A percentile compares a stretch with the other conserved stretches of the same genome.
Evolutionary conservation across 768 basidiomycete species (phyloP).

Genomic region (Mycena haematopus): DNA sequence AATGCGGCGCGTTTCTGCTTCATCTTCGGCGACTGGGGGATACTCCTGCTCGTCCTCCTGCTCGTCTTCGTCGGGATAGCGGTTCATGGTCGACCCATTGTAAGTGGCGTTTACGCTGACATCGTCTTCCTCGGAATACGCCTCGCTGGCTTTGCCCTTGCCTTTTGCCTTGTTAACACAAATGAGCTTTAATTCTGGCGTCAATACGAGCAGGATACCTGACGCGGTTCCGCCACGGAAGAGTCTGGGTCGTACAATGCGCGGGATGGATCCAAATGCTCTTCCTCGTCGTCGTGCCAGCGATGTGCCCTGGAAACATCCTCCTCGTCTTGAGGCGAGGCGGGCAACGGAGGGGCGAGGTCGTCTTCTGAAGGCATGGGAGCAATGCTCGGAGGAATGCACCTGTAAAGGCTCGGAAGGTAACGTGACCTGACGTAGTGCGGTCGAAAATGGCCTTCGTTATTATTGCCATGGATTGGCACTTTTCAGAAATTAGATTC

Average conservation of each 20-base stretch:
- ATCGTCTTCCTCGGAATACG: conserved; percentile 18
- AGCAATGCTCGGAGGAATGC: background rate
- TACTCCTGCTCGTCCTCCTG: conserved; percentile 47
- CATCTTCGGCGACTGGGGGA: conserved; percentile 72
- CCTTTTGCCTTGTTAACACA: conserved; percentile 13
- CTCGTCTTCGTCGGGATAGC: background rate
- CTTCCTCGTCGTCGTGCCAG: conserved; percentile 43
- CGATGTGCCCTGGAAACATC: conserved; percentile 47
- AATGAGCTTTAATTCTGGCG: background rate
- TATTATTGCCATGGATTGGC: too few relatives aligned
- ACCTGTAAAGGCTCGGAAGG: too few relatives aligned
- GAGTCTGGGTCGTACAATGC: too few relatives aligned
- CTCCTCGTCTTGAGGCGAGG: conserved; percentile 51
- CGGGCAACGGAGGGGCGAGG: conserved; percentile 12
- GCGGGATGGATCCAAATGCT: conserved; percentile 30
- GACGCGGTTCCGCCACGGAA: too few relatives aligned
- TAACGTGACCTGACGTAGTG: conserved; percentile 1
- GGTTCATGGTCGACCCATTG: background rate
- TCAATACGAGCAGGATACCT: background rate
- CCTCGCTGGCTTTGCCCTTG: conserved; percentile 30
- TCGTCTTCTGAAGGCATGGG: background rate
- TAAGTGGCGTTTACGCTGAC: background rate
- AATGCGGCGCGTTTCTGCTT: conserved; percentile 69
- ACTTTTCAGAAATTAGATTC: too few relatives aligned
- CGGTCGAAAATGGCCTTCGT: background rate